Base-by-base conservation (phyloP, 495 filamentous ascomycete species). In the Tetracladium marchalianum region DNA sequence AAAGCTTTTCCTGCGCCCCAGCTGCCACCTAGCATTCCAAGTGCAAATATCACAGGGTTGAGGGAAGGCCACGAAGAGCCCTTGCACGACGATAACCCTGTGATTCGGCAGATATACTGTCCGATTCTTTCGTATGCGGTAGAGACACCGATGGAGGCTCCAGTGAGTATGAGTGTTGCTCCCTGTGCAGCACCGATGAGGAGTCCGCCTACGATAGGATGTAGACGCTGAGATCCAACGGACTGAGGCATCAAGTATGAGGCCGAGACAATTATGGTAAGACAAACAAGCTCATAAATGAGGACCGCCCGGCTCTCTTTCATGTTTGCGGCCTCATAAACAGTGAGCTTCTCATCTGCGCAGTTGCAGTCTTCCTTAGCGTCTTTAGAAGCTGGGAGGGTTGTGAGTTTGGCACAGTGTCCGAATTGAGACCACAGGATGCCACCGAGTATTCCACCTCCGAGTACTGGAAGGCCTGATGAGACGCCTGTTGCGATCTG, bases 71-170 rank as follows among this genome's bases (percentile, higher is more conserved):
- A 36, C 12, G 35, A 36, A n/a, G 22, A 27, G 22, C 7, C 7
- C 22, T 27, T 27, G 7, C 22, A 3, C 22, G 22, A 27, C 7
- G 3, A 3, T 27, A 27, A 7, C 22, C 22, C 22, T 27, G 22
- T 27, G 15, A 43, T 4, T n/a, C 62, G 59, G 58, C 60, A 67
- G 48, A 75, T 50, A 55, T 60, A 68, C 19, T 64, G 61, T 3
- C 72, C 72, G n/a, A 68, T 46, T 49, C 75, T 65, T 49, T 77
- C 74, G 43, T 67, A 76, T 2, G 64, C 62, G 15, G 64, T 62
- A 15, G 70, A 72, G 13, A 68, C 68, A 36, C 74, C 72, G 19
- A 77, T 46, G 39, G 73, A 52, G 22, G 52, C 53, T 13, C 49
- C 46, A 18, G 67, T 62, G 32, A 66, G 39, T 8, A 71, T 12